Conservation (phyloP, 768 basidiomycete genomes). For the Lactifluus piperatus region DNA sequence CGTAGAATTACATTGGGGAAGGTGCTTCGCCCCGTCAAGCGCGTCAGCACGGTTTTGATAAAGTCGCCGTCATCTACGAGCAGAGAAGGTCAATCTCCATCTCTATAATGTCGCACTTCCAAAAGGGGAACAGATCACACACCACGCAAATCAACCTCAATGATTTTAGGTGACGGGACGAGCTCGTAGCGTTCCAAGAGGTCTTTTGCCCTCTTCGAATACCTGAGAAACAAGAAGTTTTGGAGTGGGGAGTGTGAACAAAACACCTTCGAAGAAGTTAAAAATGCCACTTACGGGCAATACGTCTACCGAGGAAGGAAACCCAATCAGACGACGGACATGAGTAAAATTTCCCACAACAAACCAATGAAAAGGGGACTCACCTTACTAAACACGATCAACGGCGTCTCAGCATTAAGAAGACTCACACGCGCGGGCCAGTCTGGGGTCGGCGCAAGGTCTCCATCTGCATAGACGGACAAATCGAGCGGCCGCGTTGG, state of each 20-base stretch:
- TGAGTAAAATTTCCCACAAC: background rate
- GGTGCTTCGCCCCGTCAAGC: slow-evolving; percentile 57
- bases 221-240: slow-evolving; percentile 31
- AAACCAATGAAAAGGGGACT: slow-evolving; percentile 13
- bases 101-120: background rate
- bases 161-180: slow-evolving; percentile 52
- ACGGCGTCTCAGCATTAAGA: slow-evolving; percentile 45
- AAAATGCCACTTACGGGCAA: slow-evolving; percentile 52
- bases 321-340: background rate
- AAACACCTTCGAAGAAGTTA: background rate
- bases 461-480: slow-evolving; percentile 45
- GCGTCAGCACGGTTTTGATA: slow-evolving; percentile 56
- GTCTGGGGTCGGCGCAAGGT: slow-evolving; percentile 26
- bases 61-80: slow-evolving; percentile 47
- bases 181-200: slow-evolving; percentile 54
- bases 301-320: slow-evolving; percentile 39
- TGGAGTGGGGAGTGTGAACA: background rate
- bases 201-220: slow-evolving; percentile 51
- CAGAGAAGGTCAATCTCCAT: background rate
- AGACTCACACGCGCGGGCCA: slow-evolving; percentile 37
- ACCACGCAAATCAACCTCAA: slow-evolving; percentile 74
- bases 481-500: slow-evolving; percentile 41
- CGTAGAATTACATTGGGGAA: slow-evolving; percentile 69
- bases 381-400: slow-evolving; percentile 81
- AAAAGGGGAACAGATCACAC: slow-evolving; percentile 17